Evolutionary conservation across 2,329 filamentous ascomycete species (phyloP), one percentile per base, ranked within the genome.

Genomic region (Kalaharituber pfeilii): DNA sequence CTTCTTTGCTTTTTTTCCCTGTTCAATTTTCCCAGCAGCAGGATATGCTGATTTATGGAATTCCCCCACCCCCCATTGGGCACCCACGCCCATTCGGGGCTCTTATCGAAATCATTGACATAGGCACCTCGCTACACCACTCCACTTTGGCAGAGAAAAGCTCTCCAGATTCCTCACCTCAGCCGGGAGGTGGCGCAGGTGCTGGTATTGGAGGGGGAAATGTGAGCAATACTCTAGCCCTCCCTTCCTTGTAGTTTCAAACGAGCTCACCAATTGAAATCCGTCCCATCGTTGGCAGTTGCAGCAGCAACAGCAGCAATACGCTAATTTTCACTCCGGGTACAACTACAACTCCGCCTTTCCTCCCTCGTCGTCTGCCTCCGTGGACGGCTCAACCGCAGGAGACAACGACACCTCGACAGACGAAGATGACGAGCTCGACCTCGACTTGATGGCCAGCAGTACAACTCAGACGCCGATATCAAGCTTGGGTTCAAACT

Each of bases 131-230:
- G 25, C 74, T 98, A 22, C 91, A 96, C 69, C 91, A 96, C 68
- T 95, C 89, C 15, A 96, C 85, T 0, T 76, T 96, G 7, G 88
- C 89, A 54, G 86, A 94, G 62, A 79, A 82, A 66, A 84, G 85
- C 0, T 91, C 85, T 4, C 87, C 88, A 2, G 87, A 94, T 67
- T 91, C 86, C 0, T 95, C 88, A 0, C 91, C 91, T 59, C 75
- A 47, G 5, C 25, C 42, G 5, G 42, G 42, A 20, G 42, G 42
- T 47, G 42, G 18, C 33, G 33, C 33, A 39, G 33, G 15, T 8
- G 33, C 13, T 39, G 8, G 33, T 18, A 15, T 18, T 39, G 33
- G 33, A 3, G 33, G 33, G 20, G 33, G 13, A 18, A 39, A 39
- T 18, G 33, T 39, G 33, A 39, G 33, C 33, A 39, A 39, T 6